Base-by-base conservation (phyloP, 176 grass and related monocot species). In the Echinochloa phyllopogon region DNA sequence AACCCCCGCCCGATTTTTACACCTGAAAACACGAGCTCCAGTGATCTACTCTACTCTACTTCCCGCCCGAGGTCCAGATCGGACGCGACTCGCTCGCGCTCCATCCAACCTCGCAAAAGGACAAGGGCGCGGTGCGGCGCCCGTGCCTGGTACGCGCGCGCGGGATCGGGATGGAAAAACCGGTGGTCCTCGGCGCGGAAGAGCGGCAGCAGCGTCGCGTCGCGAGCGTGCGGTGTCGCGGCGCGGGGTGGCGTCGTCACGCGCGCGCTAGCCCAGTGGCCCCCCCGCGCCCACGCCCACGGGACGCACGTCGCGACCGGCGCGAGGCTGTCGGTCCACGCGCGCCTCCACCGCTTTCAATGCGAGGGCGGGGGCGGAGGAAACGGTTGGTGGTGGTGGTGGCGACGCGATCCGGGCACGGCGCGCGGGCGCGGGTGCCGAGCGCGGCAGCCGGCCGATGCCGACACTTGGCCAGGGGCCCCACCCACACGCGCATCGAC, bases 321-420 rank as follows among this genome's bases (percentile, higher is more conserved):
- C 76, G 13, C 61, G 77, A 44, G 33, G 41, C 65, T 78, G 88
- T 86, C 84, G 84, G 74, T 90, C 79, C 70, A 48, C 74, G 40
- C 63, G 20, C 62, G 25, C 73, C 24, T 84, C 68, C 83, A 38
- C 71, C 72, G 73, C 72, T 77, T 86, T 90, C 65, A 82, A 66
- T 78, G 78, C 83, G 68, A 7, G 69, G 13, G 18, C 5, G n/a
- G 21, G 16, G n/a, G 29, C 14, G 52, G 38, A 37, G 37, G 24
- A 13, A 48, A 39, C 83, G 83, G 83, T 82, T 70, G 74, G 88
- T 43, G 25, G 40, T 15, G 57, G 3, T 4, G 23, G 36, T 11
- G 59, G 39, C 57, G 16, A 78, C 29, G 62, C 87, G 50, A 68
- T 84, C 68, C 75, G 45, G 83, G 55, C 61, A 43, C 66, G 7